A percentile compares a stretch with the other conserved stretches of the same genome.
phyloP scores from a whole-genome alignment of 1,284 basidiomycete species.

The Earliella scabrosa region DNA sequence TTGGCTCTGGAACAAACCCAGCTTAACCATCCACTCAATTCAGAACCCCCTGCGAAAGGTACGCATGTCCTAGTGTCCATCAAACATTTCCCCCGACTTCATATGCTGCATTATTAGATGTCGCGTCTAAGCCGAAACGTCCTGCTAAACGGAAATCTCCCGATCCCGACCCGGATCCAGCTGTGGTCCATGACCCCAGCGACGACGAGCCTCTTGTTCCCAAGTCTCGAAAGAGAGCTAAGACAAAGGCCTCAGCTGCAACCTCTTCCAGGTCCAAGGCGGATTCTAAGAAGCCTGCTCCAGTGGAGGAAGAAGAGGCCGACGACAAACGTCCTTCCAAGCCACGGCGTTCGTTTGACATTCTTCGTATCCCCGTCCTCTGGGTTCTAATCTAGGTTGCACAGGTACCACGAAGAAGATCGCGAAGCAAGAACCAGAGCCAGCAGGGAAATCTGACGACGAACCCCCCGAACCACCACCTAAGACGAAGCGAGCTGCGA shows the following conservation, averaged over 20 bases:
- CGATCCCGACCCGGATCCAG: background rate
- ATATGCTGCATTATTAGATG: too few species aligned
- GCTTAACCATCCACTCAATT: background rate
- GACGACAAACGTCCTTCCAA: background rate
- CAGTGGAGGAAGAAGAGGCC: background rate
- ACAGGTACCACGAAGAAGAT: background rate
- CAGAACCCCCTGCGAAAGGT: too few species aligned
- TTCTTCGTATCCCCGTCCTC: too few species aligned
- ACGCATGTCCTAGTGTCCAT: too few species aligned
- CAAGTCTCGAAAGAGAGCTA: background rate
- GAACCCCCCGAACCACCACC: background rate
- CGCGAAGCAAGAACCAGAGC: background rate
- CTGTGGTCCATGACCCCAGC: background rate
- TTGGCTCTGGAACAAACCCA: too few species aligned
- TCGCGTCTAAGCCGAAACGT: slow-evolving; percentile 1
- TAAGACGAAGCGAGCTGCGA: background rate
- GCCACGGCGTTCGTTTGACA: too few species aligned
- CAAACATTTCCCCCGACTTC: too few species aligned
- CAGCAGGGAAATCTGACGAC: too few species aligned
- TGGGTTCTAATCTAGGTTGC: too few species aligned
- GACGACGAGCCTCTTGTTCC: slow-evolving; percentile 12
- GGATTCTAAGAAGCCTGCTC: background rate
- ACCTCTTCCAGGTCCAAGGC: background rate
- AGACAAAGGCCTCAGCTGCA: background rate
- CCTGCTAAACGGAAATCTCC: slow-evolving; percentile 7